Conservation (phyloP, 805 yeast species). For the Wickerhamomyces kurtzmanii region DNA sequence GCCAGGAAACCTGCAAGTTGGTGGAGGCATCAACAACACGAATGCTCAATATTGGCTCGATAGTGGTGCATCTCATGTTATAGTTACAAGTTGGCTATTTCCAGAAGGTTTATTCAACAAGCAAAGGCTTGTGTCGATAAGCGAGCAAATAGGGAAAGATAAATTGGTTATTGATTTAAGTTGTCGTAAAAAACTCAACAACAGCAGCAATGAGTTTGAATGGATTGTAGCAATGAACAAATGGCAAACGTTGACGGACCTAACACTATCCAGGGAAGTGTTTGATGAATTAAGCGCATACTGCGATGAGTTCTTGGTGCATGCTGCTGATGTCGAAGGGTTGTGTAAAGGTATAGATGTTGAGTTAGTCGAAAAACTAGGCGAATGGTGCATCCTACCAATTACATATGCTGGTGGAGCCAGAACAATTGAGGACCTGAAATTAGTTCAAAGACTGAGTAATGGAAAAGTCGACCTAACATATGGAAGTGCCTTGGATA, state of each 20-base stretch:
- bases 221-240: constrained; percentile 98
- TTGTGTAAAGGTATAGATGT: constrained; percentile 88
- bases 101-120: constrained; percentile 44
- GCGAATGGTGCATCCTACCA: constrained; percentile 68
- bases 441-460: constrained; percentile 57
- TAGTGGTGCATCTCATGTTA: constrained; percentile 74
- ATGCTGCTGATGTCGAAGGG: constrained; percentile 99
- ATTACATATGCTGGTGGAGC: constrained; percentile 98
- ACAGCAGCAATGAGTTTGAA: constrained; percentile 10
- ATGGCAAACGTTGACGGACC: constrained; percentile 86
- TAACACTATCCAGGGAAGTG: constrained; percentile 42
- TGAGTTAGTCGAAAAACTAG: constrained; percentile 57
- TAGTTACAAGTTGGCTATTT: constrained; percentile 87
- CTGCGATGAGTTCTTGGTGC: constrained; percentile 84
- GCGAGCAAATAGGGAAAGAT: constrained; percentile 47
- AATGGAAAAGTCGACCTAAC: constrained; percentile 84
- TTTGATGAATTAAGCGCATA: constrained; percentile 45
- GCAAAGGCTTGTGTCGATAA: constrained; percentile 42
- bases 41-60: constrained; percentile 79
- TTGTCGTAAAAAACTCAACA: constrained; percentile 44
- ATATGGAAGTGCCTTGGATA: constrained; percentile 86
- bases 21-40: constrained; percentile 78
- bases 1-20: constrained; percentile 73
- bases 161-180: constrained; percentile 83
- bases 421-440: constrained; percentile 57